phyloP scores from a whole-genome alignment of 768 basidiomycete species.

The Leccinum barrowsii region DNA sequence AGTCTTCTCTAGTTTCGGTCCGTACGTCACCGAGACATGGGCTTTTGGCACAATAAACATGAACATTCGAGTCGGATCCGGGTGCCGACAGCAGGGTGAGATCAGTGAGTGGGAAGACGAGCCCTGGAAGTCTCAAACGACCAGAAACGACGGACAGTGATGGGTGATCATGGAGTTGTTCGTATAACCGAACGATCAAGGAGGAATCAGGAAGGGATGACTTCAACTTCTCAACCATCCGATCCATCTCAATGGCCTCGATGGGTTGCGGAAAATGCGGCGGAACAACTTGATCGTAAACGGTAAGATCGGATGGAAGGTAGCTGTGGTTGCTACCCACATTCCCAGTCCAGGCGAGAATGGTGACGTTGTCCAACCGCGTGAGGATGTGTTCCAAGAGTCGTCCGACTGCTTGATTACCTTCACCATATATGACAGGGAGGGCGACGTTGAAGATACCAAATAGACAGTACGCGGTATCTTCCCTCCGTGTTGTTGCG shows the following conservation, averaged over 20 bases:
- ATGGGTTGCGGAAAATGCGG: neutral
- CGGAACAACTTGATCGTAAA: neutral
- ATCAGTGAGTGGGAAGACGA: neutral
- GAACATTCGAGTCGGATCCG: neutral
- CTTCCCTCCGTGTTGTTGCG: neutral
- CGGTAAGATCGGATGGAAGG: neutral
- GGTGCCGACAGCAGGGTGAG: neutral
- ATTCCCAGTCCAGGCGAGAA: neutral
- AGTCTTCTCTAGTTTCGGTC: neutral
- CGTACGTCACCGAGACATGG: neutral
- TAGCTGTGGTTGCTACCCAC: neutral
- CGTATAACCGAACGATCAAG: neutral
- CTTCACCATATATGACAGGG: neutral
- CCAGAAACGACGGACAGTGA: neutral
- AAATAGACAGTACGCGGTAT: neutral
- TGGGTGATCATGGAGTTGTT: neutral
- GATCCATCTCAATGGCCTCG: neutral
- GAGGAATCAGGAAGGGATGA: neutral
- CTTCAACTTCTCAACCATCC: neutral
- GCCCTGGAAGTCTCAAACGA: neutral
- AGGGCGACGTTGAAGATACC: neutral
- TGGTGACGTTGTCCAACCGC: neutral
- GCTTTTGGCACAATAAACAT: neutral
- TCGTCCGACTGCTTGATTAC: neutral
- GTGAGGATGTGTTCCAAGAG: neutral